Evolutionary conservation across 164 flowering plant species (phyloP).

Genomic region (Brasenia schreberi): DNA sequence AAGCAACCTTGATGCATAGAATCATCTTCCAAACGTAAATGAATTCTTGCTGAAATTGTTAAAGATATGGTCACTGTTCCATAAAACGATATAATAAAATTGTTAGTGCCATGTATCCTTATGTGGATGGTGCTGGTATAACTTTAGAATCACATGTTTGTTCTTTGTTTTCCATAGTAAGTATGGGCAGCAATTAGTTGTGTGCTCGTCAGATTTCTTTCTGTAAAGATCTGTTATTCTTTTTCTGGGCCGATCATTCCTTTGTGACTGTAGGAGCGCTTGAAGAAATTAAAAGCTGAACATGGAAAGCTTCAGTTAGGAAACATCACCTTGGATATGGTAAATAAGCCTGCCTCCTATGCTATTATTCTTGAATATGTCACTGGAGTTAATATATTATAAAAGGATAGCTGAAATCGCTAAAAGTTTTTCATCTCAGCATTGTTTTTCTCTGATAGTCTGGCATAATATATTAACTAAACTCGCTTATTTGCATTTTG

Average conservation of each 20-base stretch:
- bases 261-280: conserved; percentile 53
- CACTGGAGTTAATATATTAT: background rate
- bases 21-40: too few relatives aligned
- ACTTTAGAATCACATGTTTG: too few relatives aligned
- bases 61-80: too few relatives aligned
- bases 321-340: conserved; percentile 92
- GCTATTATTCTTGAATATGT: background rate
- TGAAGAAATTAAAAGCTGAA: conserved; percentile 81
- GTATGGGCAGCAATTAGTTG: too few relatives aligned
- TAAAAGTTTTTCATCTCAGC: background rate
- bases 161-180: too few relatives aligned
- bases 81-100: too few relatives aligned
- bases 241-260: background rate
- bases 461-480: background rate
- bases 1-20: too few relatives aligned
- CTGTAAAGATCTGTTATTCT: background rate
- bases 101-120: too few relatives aligned
- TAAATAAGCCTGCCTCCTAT: conserved; percentile 12
- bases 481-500: background rate
- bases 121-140: too few relatives aligned
- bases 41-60: too few relatives aligned
- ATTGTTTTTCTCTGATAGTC: too few relatives aligned
- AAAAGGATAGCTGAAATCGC: background rate
- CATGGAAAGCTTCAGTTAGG: conserved; percentile 89
- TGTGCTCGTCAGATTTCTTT: too few relatives aligned